phyloP scores from a whole-genome alignment of 352 stramenopile genomes.

The Globisporangium alternatum region DNA sequence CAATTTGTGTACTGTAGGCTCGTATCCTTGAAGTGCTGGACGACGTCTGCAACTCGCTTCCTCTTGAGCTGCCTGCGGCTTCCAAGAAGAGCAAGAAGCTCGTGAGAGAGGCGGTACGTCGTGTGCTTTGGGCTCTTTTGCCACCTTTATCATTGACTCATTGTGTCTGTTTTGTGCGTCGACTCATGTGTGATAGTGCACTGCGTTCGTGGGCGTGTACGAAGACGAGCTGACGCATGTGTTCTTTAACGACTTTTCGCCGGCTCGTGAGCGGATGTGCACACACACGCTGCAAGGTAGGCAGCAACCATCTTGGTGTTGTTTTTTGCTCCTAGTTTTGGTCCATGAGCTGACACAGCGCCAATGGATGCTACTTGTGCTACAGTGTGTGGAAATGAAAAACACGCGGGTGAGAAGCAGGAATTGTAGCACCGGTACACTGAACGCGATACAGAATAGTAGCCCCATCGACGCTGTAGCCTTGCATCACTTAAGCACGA shows the following conservation, averaged over 20 bases:
- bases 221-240: constrained; percentile 73
- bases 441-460: not conserved
- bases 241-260: constrained; percentile 79
- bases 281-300: constrained; percentile 43
- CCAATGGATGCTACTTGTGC: not conserved
- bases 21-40: constrained; percentile 86
- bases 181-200: constrained; percentile 40
- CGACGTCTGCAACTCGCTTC: constrained; percentile 54
- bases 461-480: not conserved
- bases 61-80: constrained; percentile 31
- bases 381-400: constrained; percentile 7
- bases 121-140: not conserved
- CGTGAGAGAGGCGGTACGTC: constrained; percentile 51
- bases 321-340: no score
- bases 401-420: not conserved
- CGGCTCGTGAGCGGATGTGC: constrained; percentile 64
- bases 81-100: constrained; percentile 56
- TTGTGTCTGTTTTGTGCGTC: not conserved
- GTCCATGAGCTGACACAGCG: not conserved
- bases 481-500: not conserved
- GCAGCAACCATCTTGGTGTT: not conserved
- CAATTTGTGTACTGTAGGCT: constrained; percentile 27
- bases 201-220: constrained; percentile 73
- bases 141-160: not conserved
- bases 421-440: constrained; percentile 4